Conservation (phyloP, 805 yeast genomes). For the Jamesozyma piceae region DNA sequence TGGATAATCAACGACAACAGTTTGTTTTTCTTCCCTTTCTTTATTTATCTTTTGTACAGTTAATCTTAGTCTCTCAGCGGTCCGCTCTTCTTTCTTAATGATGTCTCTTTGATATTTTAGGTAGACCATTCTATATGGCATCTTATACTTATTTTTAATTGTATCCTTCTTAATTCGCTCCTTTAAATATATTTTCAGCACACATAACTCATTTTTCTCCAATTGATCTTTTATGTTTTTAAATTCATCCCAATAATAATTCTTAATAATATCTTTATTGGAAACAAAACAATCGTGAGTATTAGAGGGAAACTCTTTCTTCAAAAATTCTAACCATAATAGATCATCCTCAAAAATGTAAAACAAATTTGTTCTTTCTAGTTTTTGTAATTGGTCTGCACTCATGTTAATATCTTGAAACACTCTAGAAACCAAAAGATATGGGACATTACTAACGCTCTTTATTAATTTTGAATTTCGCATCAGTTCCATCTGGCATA, state of each 20-base stretch:
- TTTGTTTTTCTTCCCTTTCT: constrained; percentile 28
- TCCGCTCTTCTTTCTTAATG: constrained; percentile 27
- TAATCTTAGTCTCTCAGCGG: constrained; percentile 29
- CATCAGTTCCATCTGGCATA: constrained; percentile 20
- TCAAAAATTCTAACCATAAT: constrained; percentile 28
- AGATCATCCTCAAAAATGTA: constrained; percentile 34
- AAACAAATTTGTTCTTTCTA: constrained; percentile 28
- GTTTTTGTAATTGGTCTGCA: constrained; percentile 25
- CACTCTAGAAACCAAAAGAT: constrained; percentile 24
- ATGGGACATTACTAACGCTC: constrained; percentile 29
- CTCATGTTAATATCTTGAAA: constrained; percentile 25
- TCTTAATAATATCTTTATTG: constrained; percentile 16
- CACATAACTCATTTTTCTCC: constrained; percentile 8
- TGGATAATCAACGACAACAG: constrained; percentile 16
- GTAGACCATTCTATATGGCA: constrained; percentile 32
- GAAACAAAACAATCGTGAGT: constrained; percentile 26
- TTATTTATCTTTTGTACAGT: constrained; percentile 23
- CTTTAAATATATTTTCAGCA: constrained; percentile 10
- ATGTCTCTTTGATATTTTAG: constrained; percentile 29
- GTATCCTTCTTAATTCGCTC: constrained; percentile 15
- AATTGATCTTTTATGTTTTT: neutral
- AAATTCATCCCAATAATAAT: constrained; percentile 11
- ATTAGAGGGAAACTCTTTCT: constrained; percentile 31
- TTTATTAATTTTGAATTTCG: constrained; percentile 17
- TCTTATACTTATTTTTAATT: constrained; percentile 20